phyloP scores from a whole-genome alignment of 2,329 filamentous ascomycete species.

The Talaromyces sp. region DNA sequence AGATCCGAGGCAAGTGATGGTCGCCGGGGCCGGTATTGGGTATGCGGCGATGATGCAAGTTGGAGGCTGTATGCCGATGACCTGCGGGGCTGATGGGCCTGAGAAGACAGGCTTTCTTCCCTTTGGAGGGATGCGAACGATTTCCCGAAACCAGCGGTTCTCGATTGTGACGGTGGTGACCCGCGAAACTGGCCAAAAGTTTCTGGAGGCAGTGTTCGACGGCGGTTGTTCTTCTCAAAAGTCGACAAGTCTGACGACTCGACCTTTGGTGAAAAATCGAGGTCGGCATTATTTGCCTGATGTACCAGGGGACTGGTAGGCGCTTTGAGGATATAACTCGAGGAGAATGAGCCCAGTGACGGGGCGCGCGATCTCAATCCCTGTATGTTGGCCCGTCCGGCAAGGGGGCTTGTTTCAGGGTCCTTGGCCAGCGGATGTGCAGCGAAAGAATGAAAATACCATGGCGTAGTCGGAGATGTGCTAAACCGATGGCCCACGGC shows the following conservation, averaged over 20 bases:
- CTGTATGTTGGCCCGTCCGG: constrained; percentile 12
- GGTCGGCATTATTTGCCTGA: constrained; percentile 76
- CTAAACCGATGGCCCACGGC: constrained; percentile 17
- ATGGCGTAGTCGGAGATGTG: constrained; percentile 54
- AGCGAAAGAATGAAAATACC: constrained; percentile 39
- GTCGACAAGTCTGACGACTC: constrained; percentile 47
- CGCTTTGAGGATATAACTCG: constrained; percentile 76
- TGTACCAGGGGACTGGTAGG: constrained; percentile 91
- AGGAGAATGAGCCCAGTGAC: constrained; percentile 65
- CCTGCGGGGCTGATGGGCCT: constrained; percentile 72
- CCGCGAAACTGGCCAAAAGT: constrained; percentile 48
- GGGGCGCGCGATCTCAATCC: constrained; percentile 45
- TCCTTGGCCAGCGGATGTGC: constrained; percentile 12
- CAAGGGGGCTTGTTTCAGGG: constrained; percentile 13
- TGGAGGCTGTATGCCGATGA: constrained; percentile 56
- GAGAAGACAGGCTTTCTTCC: constrained; percentile 60
- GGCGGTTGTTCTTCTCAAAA: constrained; percentile 50
- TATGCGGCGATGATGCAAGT: constrained; percentile 40
- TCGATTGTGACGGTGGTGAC: constrained; percentile 31
- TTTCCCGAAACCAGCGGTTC: constrained; percentile 38
- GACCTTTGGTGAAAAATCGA: constrained; percentile 56
- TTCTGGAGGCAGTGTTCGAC: constrained; percentile 67
- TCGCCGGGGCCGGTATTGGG: constrained; percentile 45
- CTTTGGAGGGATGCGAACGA: constrained; percentile 47
- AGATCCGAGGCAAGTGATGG: constrained; percentile 69